Base-by-base conservation (phyloP, 495 filamentous ascomycete genomes). In the Xylaria grammica region DNA sequence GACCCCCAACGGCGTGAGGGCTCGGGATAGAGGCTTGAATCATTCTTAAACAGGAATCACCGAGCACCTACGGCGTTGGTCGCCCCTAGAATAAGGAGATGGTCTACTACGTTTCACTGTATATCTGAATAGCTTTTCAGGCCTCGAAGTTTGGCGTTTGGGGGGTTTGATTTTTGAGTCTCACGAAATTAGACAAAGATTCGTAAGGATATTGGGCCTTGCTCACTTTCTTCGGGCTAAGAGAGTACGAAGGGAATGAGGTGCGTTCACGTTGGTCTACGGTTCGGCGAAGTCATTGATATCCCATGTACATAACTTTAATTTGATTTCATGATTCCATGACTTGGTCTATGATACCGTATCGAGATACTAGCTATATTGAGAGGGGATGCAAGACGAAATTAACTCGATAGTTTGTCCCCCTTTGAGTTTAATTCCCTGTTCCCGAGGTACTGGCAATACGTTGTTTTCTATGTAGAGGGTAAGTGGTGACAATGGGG, bases 131-230 rank as follows among this genome's bases (percentile, higher is more conserved):
- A 46, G 22, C 29, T 24, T 42, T 54, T 26, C 19, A 11, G 59
- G 60, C 36, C 38, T 54, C 17, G 7, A 44, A 46, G 48, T 62
- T 53, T 44, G 60, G 49, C 49, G 48, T 62, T 53, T 34, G 60
- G 49, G 48, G 60, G 60, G 60, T 45, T 32, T 46, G 20, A 34
- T 29, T 53, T 62, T 54, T 26, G 49, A 42, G 34, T 26, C 48
- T 38, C 11, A 24, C 13, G 49, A 46, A n/a, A 38, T 40, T 34
- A 42, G 49, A 51, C 30, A 51, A 60, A 6, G 24, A 24, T 53
- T 62, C 13, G 22, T 36, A 44, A 51, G 26, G 49, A 34, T 45
- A 40, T 42, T 11, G 24, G 15, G 26, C 49, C 19, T 32, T 48
- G 34, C 48, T 52, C 34, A 46, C 45, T 51, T 40, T 40, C 20